phyloP scores from a whole-genome alignment of 1,139 yeast species.

The Hyphopichia khmerensis region DNA sequence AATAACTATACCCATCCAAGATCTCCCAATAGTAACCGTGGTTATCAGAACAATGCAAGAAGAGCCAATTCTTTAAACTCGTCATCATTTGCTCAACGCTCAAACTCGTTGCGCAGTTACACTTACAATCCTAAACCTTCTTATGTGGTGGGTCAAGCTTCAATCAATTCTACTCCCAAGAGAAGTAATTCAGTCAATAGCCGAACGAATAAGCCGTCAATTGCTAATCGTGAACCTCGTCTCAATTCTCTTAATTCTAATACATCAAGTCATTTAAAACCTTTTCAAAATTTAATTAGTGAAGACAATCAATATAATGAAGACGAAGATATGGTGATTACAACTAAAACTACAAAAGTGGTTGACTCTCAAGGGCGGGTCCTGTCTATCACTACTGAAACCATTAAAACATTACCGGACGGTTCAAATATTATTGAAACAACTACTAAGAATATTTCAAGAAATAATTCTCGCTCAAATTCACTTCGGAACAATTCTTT shows the following conservation, averaged over 20 bases:
- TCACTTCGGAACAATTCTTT: conserved; percentile 22
- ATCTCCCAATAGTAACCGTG: background rate
- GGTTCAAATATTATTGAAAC: conserved; percentile 49
- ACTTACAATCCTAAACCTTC: conserved; percentile 44
- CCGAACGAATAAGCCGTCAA: background rate
- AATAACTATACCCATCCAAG: conserved; percentile 9
- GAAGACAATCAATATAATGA: conserved; percentile 14
- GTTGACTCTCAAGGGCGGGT: conserved; percentile 45
- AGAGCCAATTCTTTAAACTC: conserved; percentile 13
- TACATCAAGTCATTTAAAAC: background rate
- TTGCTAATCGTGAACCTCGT: background rate
- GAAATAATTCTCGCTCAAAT: conserved; percentile 35
- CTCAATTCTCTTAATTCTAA: conserved; percentile 8
- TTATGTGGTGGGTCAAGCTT: conserved; percentile 31
- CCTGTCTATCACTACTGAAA: conserved; percentile 43
- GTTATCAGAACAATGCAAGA: background rate
- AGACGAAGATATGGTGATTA: conserved; percentile 28
- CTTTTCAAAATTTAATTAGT: conserved; percentile 5
- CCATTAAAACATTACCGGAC: conserved; percentile 41
- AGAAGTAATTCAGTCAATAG: conserved; percentile 1
- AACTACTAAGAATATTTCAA: conserved; percentile 42
- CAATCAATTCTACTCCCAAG: conserved; percentile 1
- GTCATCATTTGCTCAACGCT: conserved; percentile 14
- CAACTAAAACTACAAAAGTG: conserved; percentile 46
- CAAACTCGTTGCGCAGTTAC: conserved; percentile 35